Conservation (phyloP, 2,329 filamentous ascomycete species). For the Cladosporium oxysporum region DNA sequence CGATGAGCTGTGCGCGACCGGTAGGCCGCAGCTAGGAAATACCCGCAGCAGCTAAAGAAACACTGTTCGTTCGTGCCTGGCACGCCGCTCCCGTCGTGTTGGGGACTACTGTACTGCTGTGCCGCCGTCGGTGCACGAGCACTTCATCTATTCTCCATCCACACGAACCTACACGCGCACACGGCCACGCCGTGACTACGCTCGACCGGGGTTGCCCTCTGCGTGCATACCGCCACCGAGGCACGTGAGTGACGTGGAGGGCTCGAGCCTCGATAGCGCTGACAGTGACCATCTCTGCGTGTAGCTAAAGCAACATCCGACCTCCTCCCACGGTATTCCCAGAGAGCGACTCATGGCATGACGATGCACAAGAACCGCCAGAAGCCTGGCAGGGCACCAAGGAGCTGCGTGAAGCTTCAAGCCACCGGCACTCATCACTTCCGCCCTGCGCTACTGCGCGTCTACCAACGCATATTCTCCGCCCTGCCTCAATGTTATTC, state of each 20-base stretch:
- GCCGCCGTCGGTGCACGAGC: conserved; percentile 3
- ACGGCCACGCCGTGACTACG: background rate
- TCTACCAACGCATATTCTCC: conserved; percentile 4
- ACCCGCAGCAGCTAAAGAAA: background rate
- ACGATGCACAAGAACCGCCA: background rate
- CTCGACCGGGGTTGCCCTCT: background rate
- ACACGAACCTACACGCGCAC: background rate
- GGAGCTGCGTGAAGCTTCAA: conserved; percentile 1
- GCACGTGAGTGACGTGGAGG: background rate
- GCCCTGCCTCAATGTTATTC: background rate
- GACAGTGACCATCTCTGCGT: background rate
- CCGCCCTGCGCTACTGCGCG: background rate
- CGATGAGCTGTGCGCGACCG: background rate
- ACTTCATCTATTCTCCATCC: conserved; percentile 7
- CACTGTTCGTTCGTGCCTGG: background rate
- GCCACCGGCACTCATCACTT: conserved; percentile 7
- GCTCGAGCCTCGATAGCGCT: background rate
- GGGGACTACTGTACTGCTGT: background rate
- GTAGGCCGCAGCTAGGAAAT: background rate
- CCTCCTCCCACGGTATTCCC: background rate
- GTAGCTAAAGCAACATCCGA: conserved; percentile 1
- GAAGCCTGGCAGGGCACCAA: background rate
- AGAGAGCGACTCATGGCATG: background rate
- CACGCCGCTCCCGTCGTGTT: conserved; percentile 2
- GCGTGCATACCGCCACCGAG: background rate